These are phyloP conservation scores for Boletus reticuloceps DNA, from an alignment of 768 basidiomycete species.

Conservation along the genomic window DNA sequence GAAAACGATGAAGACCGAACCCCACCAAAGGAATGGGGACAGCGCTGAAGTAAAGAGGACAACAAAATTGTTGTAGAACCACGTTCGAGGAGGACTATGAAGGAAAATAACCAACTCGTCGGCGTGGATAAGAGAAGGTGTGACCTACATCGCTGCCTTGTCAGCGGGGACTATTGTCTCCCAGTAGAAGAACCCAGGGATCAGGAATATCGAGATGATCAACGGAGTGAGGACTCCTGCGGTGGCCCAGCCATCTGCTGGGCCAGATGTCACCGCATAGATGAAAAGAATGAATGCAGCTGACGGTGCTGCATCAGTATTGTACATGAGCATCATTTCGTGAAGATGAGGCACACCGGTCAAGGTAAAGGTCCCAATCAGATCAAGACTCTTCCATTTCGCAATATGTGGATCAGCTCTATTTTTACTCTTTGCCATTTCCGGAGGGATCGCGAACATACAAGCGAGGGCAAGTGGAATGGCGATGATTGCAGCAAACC, in stretches of 20 bases:
- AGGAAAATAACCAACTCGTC: not conserved
- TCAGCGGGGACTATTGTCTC: constrained; percentile 41
- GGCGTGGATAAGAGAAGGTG: not conserved
- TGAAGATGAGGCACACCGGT: constrained; percentile 27
- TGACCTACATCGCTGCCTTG: constrained; percentile 41
- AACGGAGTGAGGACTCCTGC: constrained; percentile 46
- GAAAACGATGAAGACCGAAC: constrained; percentile 31
- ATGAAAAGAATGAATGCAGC: constrained; percentile 40
- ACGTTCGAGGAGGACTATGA: constrained; percentile 39
- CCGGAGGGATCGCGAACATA: constrained; percentile 34
- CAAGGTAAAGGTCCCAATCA: constrained; percentile 38
- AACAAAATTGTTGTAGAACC: constrained; percentile 41
- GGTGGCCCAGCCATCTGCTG: constrained; percentile 48
- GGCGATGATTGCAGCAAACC: constrained; percentile 41
- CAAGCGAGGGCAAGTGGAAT: constrained; percentile 31
- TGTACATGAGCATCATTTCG: not conserved
- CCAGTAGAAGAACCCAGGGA: constrained; percentile 48
- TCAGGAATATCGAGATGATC: constrained; percentile 41
- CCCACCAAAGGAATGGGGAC: constrained; percentile 44
- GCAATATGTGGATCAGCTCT: not conserved
- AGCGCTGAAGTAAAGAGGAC: constrained; percentile 37
- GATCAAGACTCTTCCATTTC: constrained; percentile 35
- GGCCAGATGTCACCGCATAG: constrained; percentile 45
- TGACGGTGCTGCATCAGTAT: constrained; percentile 9
- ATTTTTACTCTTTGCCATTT: constrained; percentile 1